A percentile compares a stretch with the other conserved stretches of the same genome.
phyloP scores from a whole-genome alignment of 2,329 filamentous ascomycete genomes.

The Shiraia sp. region DNA sequence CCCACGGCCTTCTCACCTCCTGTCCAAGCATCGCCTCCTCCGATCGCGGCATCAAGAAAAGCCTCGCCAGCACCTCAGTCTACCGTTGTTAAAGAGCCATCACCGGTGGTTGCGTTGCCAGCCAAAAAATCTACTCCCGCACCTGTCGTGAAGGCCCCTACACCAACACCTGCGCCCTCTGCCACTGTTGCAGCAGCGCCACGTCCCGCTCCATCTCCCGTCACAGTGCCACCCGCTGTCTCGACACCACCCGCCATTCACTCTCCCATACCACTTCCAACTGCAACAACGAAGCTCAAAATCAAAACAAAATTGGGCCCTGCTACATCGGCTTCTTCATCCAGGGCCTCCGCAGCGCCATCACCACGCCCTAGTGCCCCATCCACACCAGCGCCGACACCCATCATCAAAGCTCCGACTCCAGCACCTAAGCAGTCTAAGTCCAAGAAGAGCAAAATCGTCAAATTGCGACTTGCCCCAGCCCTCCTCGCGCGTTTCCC shows the following conservation, averaged over 20 bases:
- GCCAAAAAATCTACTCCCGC: constrained; percentile 19
- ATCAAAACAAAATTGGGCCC: constrained; percentile 27
- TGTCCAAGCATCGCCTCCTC: constrained; percentile 18
- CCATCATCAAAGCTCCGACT: constrained; percentile 4
- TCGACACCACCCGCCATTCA: constrained; percentile 26
- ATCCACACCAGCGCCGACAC: constrained; percentile 14
- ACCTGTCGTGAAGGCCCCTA: constrained; percentile 14
- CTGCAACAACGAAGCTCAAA: constrained; percentile 32
- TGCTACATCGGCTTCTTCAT: constrained; percentile 1
- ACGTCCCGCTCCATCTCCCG: constrained; percentile 11
- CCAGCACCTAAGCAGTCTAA: constrained; percentile 11
- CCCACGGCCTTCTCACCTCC: constrained; percentile 20
- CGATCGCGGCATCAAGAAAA: constrained; percentile 17
- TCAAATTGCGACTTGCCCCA: constrained; percentile 27
- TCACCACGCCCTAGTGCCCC: constrained; percentile 7
- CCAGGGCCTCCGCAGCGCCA: constrained; percentile 12
- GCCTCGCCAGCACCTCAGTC: constrained; percentile 19
- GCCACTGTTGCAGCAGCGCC: constrained; percentile 6
- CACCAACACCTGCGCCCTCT: constrained; percentile 11
- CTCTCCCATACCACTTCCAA: constrained; percentile 27
- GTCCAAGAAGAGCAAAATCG: constrained; percentile 30
- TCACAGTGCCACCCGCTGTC: constrained; percentile 20
- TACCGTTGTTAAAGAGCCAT: constrained; percentile 12
- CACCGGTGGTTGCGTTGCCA: constrained; percentile 11
- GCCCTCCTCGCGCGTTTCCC: constrained; percentile 15